Conservation (phyloP, 163 green algal genomes). For the Chloroidium sp. region DNA sequence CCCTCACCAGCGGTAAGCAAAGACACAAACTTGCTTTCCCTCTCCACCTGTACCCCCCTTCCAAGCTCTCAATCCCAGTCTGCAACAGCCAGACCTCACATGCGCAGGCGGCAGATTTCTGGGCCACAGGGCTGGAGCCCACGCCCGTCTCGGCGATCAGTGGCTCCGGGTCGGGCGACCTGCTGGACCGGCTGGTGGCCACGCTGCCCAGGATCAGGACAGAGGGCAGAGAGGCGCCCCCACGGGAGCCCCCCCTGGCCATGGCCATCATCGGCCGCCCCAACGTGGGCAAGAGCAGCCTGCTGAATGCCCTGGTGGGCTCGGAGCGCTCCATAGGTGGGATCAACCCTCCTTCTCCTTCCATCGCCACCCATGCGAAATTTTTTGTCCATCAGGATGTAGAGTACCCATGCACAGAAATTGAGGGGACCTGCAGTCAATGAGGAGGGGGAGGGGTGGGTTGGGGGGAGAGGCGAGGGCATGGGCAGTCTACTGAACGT, state of each 20-base stretch:
- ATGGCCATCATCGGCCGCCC: constrained; percentile 92
- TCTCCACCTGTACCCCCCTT: too few relatives aligned
- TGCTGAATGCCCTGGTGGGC: constrained; percentile 77
- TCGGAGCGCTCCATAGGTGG: not conserved
- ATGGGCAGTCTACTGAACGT: too few relatives aligned
- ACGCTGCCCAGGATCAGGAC: constrained; percentile 19
- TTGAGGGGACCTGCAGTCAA: too few relatives aligned
- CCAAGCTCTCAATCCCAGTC: too few relatives aligned
- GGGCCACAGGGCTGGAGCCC: constrained; percentile 74
- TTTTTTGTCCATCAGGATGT: too few relatives aligned
- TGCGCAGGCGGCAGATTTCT: constrained; percentile 81
- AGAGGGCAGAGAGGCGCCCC: not conserved
- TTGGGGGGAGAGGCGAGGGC: too few relatives aligned
- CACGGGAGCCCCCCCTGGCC: constrained; percentile 32
- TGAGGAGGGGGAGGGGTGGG: too few relatives aligned
- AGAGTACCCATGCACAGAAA: too few relatives aligned
- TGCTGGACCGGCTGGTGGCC: constrained; percentile 35
- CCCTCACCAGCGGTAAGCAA: too few relatives aligned
- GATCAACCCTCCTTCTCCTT: not conserved
- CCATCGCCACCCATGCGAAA: too few relatives aligned
- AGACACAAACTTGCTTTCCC: too few relatives aligned
- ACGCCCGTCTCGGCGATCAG: constrained; percentile 85
- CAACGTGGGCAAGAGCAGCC: constrained; percentile 94
- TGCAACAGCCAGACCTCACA: not conserved
- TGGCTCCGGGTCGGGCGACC: constrained; percentile 60